Evolutionary conservation across 1,284 basidiomycete species (phyloP).

Genomic region (Marasmius sp.): DNA sequence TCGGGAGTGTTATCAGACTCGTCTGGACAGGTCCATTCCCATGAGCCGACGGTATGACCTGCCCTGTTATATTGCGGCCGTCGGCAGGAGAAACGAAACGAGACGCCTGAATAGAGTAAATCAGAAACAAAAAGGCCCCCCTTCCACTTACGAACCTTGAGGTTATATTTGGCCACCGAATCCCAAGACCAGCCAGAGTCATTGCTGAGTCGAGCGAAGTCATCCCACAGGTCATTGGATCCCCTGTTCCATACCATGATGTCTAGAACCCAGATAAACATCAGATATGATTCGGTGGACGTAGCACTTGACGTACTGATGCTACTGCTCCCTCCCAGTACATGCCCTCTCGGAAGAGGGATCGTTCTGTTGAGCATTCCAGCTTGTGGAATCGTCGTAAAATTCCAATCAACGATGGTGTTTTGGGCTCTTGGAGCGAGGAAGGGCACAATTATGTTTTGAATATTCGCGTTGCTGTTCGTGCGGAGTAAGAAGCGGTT

Average conservation of each 20-base stretch:
- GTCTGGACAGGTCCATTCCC: slow-evolving; percentile 17
- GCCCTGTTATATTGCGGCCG: slow-evolving; percentile 15
- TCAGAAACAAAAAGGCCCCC: not conserved
- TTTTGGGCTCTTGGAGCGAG: not conserved
- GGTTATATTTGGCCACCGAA: slow-evolving; percentile 17
- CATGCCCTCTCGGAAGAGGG: not conserved
- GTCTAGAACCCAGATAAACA: slow-evolving; percentile 17
- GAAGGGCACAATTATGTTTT: slow-evolving; percentile 1
- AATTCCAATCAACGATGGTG: slow-evolving; percentile 2
- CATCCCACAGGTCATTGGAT: slow-evolving; percentile 26
- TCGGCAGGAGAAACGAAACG: slow-evolving; percentile 17
- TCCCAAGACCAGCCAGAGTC: slow-evolving; percentile 30
- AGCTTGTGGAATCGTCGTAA: slow-evolving; percentile 1
- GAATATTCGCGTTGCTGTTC: not conserved
- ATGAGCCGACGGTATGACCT: slow-evolving; percentile 15
- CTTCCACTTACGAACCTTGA: slow-evolving; percentile 15
- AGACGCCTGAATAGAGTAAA: slow-evolving; percentile 7
- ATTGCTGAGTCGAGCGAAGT: slow-evolving; percentile 20
- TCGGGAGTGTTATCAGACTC: slow-evolving; percentile 7
- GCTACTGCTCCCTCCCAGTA: slow-evolving; percentile 5
- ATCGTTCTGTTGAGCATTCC: slow-evolving; percentile 1
- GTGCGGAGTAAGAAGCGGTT: not conserved
- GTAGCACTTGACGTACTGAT: not conserved
- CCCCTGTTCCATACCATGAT: slow-evolving; percentile 26
- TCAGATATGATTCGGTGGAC: not conserved